These are phyloP conservation scores for Trypanosoma theileri DNA, from an alignment of 208 protist species.

Conservation along the genomic window DNA sequence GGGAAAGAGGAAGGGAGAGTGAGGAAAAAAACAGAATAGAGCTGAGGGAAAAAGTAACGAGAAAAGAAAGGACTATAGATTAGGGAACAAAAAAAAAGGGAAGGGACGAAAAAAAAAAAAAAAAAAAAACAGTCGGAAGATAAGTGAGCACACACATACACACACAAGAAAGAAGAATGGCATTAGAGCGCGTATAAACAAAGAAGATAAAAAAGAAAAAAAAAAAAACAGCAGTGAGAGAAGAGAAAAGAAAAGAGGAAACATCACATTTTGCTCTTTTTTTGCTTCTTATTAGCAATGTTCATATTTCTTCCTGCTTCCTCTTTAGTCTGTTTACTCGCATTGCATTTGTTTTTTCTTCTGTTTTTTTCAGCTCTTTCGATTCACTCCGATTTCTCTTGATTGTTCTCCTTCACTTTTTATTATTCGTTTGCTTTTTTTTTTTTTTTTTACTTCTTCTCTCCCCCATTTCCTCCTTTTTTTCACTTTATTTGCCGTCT, in stretches of 20 bases:
- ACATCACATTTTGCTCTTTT: slow-evolving; percentile 1
- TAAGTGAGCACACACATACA: too few relatives aligned
- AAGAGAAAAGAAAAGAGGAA: slow-evolving; percentile 20
- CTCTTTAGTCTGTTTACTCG: not conserved
- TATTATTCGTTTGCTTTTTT: not conserved
- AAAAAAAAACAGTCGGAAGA: slow-evolving; percentile 1
- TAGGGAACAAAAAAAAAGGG: slow-evolving; percentile 1
- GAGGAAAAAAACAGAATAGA: not conserved
- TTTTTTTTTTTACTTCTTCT: slow-evolving; percentile 1
- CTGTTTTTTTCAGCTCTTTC: too few relatives aligned
- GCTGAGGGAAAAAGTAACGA: not conserved
- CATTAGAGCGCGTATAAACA: too few relatives aligned
- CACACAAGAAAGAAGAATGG: too few relatives aligned
- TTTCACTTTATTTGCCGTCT: not conserved
- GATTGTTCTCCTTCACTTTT: not conserved
- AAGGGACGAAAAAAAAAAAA: slow-evolving; percentile 18
- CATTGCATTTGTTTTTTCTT: too few relatives aligned
- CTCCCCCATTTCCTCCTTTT: not conserved
- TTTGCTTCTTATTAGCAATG: too few relatives aligned
- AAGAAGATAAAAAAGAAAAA: too few relatives aligned
- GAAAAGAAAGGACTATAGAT: not conserved
- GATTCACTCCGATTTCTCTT: not conserved
- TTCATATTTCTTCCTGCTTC: not conserved
- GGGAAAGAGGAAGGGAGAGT: not conserved
- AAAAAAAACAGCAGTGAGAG: slow-evolving; percentile 19